Base-by-base conservation (phyloP, 2,329 filamentous ascomycete species). In the Aureobasidium sp. region DNA sequence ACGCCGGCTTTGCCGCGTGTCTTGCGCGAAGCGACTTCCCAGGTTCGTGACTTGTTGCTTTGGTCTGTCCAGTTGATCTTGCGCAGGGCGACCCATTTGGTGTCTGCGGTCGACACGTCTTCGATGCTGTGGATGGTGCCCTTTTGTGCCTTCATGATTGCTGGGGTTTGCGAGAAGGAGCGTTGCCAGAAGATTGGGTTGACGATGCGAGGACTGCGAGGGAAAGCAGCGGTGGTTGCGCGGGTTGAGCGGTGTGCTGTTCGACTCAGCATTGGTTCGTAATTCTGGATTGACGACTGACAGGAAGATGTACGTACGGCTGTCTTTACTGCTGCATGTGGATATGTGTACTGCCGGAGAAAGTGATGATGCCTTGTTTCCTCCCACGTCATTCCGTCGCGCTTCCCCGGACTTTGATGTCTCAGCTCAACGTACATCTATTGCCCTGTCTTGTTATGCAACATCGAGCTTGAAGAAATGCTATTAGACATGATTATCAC, bases 1-100 rank as follows among this genome's bases (percentile, higher is more conserved):
- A 85, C 79, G 47, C 82, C 83, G 49, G 81, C 79, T 47, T 79
- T 78, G n/a, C 78, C 77, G 45, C 81, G 79, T 25, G 80, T 82
- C 65, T 82, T 80, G 42, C 79, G 77, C 5, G 76, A 73, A 3
- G 79, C 79, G 34, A 76, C 75, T 70, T 81, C 79, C 79, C 79
- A 81, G 31, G 79, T 72, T 61, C 79, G 78, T 34, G 74, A 47
- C 58, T 74, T 76, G 64, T 78, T 78, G 2, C 73, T 72, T 65
- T 80, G 76, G 49, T 62, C 61, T 31, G 42, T 62, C 51, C 51
- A 62, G 34, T 41, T 20, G 39, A 62, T 62, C 15, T 57, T 56
- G 27, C 49, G 61, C 17, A 62, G 42, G 5, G 61, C 51, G 12
- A 62, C 51, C 61, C 61, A 62, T 49, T 62, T 62, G 1, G 61